phyloP scores from a whole-genome alignment of 768 basidiomycete genomes.

The Chalciporus sphaerocephalus region DNA sequence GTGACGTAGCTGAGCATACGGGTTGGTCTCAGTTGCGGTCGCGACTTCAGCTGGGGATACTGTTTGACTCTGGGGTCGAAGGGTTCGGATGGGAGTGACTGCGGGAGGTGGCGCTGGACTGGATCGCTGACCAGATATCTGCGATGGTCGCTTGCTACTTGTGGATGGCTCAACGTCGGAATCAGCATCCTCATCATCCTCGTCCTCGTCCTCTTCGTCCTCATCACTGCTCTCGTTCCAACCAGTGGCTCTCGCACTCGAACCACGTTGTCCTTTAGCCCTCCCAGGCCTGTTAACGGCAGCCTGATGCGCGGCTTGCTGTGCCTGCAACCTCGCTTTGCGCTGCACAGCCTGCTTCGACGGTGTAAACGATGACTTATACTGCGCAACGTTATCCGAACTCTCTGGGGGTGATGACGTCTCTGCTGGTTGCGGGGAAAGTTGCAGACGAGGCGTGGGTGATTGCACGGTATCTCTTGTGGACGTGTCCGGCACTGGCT shows the following conservation, averaged over 20 bases:
- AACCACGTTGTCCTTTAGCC: constrained; percentile 37
- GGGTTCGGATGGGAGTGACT: constrained; percentile 24
- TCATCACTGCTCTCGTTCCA: constrained; percentile 77
- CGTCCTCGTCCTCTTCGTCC: constrained; percentile 75
- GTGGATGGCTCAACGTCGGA: constrained; percentile 49
- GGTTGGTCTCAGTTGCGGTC: constrained; percentile 31
- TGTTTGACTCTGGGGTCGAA: constrained; percentile 29
- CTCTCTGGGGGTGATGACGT: constrained; percentile 12
- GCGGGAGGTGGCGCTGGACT: constrained; percentile 16
- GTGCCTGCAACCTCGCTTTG: constrained; percentile 77
- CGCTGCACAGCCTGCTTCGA: constrained; percentile 81
- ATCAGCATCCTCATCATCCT: constrained; percentile 60
- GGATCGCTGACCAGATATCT: constrained; percentile 14
- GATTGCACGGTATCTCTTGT: constrained; percentile 6
- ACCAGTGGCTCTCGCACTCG: constrained; percentile 39
- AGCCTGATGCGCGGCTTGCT: constrained; percentile 76
- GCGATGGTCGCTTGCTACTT: constrained; percentile 33
- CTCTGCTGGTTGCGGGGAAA: constrained; percentile 37
- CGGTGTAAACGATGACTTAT: constrained; percentile 84
- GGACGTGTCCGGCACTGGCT: constrained; percentile 1
- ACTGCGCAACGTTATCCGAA: constrained; percentile 38
- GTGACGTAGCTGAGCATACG: constrained; percentile 49
- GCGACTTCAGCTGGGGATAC: constrained; percentile 29
- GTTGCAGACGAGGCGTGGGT: constrained; percentile 25
- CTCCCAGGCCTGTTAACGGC: constrained; percentile 73